Evolutionary conservation across 139 green algal species (phyloP).

Genomic region (Eudorina sp.): DNA sequence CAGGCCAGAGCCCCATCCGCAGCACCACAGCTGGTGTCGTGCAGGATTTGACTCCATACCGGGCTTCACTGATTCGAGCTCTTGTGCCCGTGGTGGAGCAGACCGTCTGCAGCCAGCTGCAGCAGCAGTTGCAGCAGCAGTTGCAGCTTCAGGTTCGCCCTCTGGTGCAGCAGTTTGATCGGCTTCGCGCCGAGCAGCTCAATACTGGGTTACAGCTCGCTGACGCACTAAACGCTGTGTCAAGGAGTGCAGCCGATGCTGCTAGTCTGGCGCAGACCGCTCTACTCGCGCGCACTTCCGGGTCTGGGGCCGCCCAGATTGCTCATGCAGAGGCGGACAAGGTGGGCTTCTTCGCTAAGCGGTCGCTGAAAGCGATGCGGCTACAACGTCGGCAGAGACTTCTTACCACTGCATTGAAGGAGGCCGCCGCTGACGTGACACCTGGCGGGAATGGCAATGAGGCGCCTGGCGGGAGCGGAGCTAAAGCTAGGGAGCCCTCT

Average conservation of each 20-base stretch:
- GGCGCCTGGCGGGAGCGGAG: not conserved
- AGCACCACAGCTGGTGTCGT: not conserved
- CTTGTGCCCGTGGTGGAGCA: conserved; percentile 5
- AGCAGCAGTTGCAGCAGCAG: not conserved
- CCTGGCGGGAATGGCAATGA: not conserved
- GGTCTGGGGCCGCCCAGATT: too few relatives aligned
- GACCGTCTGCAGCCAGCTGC: not conserved
- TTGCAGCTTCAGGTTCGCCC: not conserved
- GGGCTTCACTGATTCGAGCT: not conserved
- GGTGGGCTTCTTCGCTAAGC: not conserved
- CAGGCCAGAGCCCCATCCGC: not conserved
- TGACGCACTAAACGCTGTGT: too few relatives aligned
- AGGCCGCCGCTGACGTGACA: not conserved
- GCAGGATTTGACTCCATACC: not conserved
- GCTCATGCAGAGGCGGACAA: too few relatives aligned
- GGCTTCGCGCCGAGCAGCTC: not conserved
- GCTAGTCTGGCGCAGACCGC: too few relatives aligned
- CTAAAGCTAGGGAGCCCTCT: not conserved
- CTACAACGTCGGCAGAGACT: not conserved
- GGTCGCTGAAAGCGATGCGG: not conserved
- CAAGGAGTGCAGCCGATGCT: too few relatives aligned
- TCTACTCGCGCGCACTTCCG: too few relatives aligned
- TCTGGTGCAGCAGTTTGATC: not conserved
- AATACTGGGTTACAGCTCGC: too few relatives aligned
- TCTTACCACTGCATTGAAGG: not conserved